Conservation (phyloP, 2,329 filamentous ascomycete genomes). For the Aspergillus ochraceus region DNA sequence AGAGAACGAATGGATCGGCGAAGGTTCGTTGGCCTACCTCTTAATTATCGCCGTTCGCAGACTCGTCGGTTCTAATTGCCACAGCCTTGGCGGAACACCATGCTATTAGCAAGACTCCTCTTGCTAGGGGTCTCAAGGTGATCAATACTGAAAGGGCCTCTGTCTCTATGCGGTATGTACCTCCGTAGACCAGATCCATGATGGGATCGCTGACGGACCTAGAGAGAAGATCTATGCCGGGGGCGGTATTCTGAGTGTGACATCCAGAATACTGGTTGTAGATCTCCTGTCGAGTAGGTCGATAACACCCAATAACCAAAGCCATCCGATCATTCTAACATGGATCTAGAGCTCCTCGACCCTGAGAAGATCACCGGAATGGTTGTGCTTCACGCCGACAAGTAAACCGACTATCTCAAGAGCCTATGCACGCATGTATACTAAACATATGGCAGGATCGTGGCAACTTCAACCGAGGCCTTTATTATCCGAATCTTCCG, state of each 20-base stretch:
- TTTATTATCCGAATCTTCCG: slow-evolving; percentile 93
- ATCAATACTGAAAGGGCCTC: slow-evolving; percentile 95
- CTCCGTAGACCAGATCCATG: not conserved
- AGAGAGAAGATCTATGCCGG: slow-evolving; percentile 88
- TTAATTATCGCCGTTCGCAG: not conserved
- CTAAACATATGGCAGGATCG: slow-evolving; percentile 52
- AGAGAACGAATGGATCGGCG: slow-evolving; percentile 96
- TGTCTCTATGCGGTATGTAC: slow-evolving; percentile 64
- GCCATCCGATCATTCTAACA: not conserved
- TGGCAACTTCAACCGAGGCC: slow-evolving; percentile 86
- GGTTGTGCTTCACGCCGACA: slow-evolving; percentile 83
- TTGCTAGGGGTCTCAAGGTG: slow-evolving; percentile 80
- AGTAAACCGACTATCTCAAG: slow-evolving; percentile 30
- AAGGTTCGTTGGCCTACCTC: slow-evolving; percentile 48
- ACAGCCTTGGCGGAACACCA: slow-evolving; percentile 86
- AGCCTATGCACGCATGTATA: not conserved
- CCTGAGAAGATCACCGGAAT: slow-evolving; percentile 84
- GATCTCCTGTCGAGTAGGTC: slow-evolving; percentile 74
- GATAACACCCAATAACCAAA: not conserved
- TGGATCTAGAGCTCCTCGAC: slow-evolving; percentile 60
- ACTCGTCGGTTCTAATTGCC: not conserved
- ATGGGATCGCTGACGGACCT: slow-evolving; percentile 19
- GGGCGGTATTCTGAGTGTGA: slow-evolving; percentile 93
- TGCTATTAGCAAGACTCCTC: slow-evolving; percentile 78
- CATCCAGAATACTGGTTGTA: slow-evolving; percentile 90